Conservation (phyloP, 192 early-diverging fungal species). For the Coemansia sp. region DNA sequence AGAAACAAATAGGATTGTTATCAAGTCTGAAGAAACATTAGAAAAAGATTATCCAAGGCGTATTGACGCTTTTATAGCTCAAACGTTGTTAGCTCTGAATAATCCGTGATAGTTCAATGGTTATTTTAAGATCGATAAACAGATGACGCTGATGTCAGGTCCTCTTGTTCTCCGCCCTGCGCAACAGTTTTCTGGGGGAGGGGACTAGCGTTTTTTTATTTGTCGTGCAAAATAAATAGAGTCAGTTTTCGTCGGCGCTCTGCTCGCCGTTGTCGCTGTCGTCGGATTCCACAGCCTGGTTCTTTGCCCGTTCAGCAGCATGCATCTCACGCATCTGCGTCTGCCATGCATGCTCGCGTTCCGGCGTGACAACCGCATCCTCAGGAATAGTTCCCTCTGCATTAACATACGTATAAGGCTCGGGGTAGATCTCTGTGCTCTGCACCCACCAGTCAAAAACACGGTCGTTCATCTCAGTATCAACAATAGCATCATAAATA, state of each 20-base stretch:
- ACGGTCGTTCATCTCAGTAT: conserved; percentile 68
- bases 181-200: too few species aligned
- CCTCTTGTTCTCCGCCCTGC: too few species aligned
- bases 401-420: conserved; percentile 51
- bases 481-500: conserved; percentile 80
- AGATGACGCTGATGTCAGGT: too few species aligned
- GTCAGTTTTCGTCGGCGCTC: not conserved
- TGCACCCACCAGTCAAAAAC: conserved; percentile 58
- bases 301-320: not conserved
- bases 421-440: conserved; percentile 47
- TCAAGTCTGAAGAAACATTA: too few species aligned
- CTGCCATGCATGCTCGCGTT: conserved; percentile 12
- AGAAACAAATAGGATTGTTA: too few species aligned
- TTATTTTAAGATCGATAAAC: too few species aligned
- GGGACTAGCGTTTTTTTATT: too few species aligned
- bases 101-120: too few species aligned
- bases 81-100: too few species aligned
- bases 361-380: conserved; percentile 41
- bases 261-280: not conserved
- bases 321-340: conserved; percentile 4
- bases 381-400: conserved; percentile 50
- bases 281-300: not conserved
- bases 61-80: too few species aligned
- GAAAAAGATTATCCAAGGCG: too few species aligned
- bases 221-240: not conserved